A percentile compares a stretch with the other conserved stretches of the same genome.
Evolutionary conservation across 768 basidiomycete genomes (phyloP).

Genomic region (Macrolepiota dolichaula): DNA sequence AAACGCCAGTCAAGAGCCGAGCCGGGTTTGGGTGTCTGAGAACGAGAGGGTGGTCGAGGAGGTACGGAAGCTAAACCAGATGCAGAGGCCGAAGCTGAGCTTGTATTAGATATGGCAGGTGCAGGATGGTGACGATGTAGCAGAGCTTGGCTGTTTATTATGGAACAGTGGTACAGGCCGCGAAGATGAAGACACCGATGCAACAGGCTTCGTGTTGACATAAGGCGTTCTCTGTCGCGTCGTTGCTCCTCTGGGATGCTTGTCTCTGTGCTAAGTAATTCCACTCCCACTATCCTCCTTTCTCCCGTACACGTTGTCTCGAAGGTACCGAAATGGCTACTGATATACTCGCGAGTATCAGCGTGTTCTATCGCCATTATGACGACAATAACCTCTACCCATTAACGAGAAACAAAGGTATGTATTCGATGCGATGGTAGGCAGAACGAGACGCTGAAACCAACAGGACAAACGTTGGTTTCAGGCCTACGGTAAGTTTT

Average conservation of each 20-base stretch:
- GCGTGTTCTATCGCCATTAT: too few relatives aligned
- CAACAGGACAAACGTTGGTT: too few relatives aligned
- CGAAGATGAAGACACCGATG: constrained; percentile 17
- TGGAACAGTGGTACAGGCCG: background rate
- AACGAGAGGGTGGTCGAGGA: constrained; percentile 19
- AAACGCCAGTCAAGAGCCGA: constrained; percentile 13
- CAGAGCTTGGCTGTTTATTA: background rate
- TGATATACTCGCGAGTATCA: too few relatives aligned
- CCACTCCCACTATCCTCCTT: too few relatives aligned
- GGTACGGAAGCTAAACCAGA: constrained; percentile 17
- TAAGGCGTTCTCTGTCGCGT: constrained; percentile 5
- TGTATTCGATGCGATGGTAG: too few relatives aligned
- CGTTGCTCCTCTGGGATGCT: background rate
- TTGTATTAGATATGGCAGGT: background rate
- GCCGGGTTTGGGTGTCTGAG: constrained; percentile 20
- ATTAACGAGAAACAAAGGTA: too few relatives aligned
- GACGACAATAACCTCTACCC: too few relatives aligned
- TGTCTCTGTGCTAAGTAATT: too few relatives aligned
- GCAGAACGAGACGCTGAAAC: too few relatives aligned
- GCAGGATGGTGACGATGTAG: constrained; percentile 16
- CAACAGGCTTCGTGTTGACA: constrained; percentile 34
- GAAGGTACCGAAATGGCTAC: too few relatives aligned
- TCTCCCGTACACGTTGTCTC: too few relatives aligned
- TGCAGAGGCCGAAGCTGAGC: constrained; percentile 21
- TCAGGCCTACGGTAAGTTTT: too few relatives aligned